Evolutionary conservation across 768 basidiomycete genomes (phyloP).

Genomic region (Mycena vulgaris): DNA sequence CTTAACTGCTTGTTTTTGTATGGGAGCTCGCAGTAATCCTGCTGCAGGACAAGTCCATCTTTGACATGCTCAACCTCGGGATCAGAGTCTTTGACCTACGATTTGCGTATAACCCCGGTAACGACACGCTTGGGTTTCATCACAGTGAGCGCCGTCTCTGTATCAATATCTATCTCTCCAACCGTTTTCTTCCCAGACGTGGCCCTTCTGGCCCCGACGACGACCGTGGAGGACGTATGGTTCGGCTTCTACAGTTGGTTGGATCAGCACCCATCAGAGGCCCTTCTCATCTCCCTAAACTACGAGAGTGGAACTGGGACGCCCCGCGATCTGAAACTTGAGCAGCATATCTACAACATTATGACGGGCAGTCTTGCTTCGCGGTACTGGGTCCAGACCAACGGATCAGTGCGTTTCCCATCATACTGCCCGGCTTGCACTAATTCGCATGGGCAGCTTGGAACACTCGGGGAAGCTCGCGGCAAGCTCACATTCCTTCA

Average conservation of each 20-base stretch:
- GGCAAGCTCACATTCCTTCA: slow-evolving; percentile 68
- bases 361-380: slow-evolving; percentile 55
- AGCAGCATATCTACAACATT: slow-evolving; percentile 58
- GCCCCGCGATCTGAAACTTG: slow-evolving; percentile 58
- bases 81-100: slow-evolving; percentile 38
- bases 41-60: slow-evolving; percentile 33
- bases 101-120: slow-evolving; percentile 37
- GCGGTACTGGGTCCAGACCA: slow-evolving; percentile 64
- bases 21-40: too few relatives aligned
- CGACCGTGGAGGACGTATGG: slow-evolving; percentile 64
- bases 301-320: slow-evolving; percentile 64
- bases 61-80: slow-evolving; percentile 34
- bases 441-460: slow-evolving; percentile 51
- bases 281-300: slow-evolving; percentile 66
- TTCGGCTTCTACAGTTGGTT: slow-evolving; percentile 69
- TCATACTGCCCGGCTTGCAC: neutral
- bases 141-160: slow-evolving; percentile 19
- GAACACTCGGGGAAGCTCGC: slow-evolving; percentile 65
- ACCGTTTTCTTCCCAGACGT: slow-evolving; percentile 42
- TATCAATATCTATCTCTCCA: neutral
- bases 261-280: slow-evolving; percentile 65
- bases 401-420: slow-evolving; percentile 53
- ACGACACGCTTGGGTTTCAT: slow-evolving; percentile 34
- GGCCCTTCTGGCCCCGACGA: slow-evolving; percentile 61
- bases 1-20: too few relatives aligned